Conservation (phyloP, 495 filamentous ascomycete genomes). For the Aspergillus mulundensis region DNA sequence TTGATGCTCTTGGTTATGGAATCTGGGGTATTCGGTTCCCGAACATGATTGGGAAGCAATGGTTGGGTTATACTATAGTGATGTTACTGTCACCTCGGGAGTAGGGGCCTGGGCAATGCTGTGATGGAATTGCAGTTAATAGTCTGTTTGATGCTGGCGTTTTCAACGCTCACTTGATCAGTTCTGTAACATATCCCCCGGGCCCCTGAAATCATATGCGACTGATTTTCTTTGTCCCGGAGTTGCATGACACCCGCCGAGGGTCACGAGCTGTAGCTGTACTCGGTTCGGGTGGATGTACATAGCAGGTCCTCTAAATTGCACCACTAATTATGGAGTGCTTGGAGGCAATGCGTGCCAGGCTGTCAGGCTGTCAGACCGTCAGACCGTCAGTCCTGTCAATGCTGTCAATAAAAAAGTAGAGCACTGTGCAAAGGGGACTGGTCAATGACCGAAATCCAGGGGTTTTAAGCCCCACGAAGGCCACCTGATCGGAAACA, state of each 20-base stretch:
- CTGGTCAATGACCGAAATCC: background rate
- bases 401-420: background rate
- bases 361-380: background rate
- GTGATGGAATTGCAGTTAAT: background rate
- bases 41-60: background rate
- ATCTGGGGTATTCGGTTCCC: background rate
- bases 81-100: slow-evolving; percentile 3
- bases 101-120: no score
- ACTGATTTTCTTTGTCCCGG: background rate
- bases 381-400: background rate
- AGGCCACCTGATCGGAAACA: slow-evolving; percentile 8
- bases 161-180: background rate
- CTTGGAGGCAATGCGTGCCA: background rate
- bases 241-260: background rate
- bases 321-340: background rate
- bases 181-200: background rate
- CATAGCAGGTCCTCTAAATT: background rate
- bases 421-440: no score
- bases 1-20: background rate
- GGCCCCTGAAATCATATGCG: slow-evolving; percentile 4
- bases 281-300: background rate
- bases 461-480: slow-evolving; percentile 14
- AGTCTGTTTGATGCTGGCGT: background rate
- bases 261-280: slow-evolving; percentile 4
- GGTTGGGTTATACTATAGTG: background rate